Base-by-base conservation (phyloP, 495 filamentous ascomycete genomes). In the Penicillium silybi region DNA sequence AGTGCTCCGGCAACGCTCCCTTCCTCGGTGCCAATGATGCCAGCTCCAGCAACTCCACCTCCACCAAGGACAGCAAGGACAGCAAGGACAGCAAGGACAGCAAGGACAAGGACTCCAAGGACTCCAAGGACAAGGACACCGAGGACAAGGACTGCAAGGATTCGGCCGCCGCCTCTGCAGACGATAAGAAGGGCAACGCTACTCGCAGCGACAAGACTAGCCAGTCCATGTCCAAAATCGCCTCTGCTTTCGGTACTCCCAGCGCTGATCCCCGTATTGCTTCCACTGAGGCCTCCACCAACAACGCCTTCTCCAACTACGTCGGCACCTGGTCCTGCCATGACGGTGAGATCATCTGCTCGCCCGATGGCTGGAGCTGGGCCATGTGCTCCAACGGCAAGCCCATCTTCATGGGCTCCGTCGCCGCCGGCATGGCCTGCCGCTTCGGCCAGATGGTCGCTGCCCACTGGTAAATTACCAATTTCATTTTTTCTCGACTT, bases 341-440 rank as follows among this genome's bases (percentile, higher is more conserved):
- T 4, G 44, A 61, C 22, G 64, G 70, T 11, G 58, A 64, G 25
- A 63, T 77, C 22, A 50, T 75, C 20, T 78, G 75, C 55, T 56
- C 64, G 2, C 53, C 67, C 9, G 69, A 76, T 48, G 74, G 73
- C 17, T 53, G 15, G 6, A 48, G 50, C 38, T 76, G 67, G 64
- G 69, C 65, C 20, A 57, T 72, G 50, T 77, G 73, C 61, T 50
- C 44, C 43, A 45, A 72, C 46, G 63, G 63, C 4, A 44, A 25
- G 5, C 63, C 67, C 5, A 54, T 75, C 29, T 61, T 53, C 55
- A 77, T 77, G 71, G 72, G 72, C 20, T 39, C 56, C 10, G 73
- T 76, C 2, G 70, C 75, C 23, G 52, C 58, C 6, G 75, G 75
- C 11, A 78, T 66, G 8, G 46, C 42, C 16, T 78, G 75, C 55